Evolutionary conservation across 495 filamentous ascomycete species (phyloP), one percentile per base, ranked within the genome.

Genomic region (Neurospora sp.): DNA sequence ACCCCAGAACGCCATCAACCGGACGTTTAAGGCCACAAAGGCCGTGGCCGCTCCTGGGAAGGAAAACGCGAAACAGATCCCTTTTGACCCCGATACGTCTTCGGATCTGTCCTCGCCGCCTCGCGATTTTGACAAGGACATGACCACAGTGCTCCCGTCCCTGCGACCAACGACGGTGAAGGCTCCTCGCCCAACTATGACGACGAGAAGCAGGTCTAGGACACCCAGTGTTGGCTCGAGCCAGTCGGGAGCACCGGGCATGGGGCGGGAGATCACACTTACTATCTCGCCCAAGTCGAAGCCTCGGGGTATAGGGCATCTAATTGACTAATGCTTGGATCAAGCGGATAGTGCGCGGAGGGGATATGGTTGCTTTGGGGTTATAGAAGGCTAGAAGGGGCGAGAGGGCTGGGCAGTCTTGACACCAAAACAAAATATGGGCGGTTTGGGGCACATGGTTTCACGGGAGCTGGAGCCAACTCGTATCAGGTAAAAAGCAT

Each of bases 251-350:
- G 40, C 72, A 7, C 73, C 70, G 6, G 61, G 59, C 9, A 20
- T 72, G 40, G 40, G 40, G 1, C 37, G 27, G 68, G 22, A 45
- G 71, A 40, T 77, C 16, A 39, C 59, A 7, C 76, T 76, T n/a
- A 84, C 84, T 0, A 82, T 85, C 48, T 85, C 84, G 8, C 83
- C 84, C 3, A 77, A 71, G 20, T 84, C 83, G 14, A 82, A 83
- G 59, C 84, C 84, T 8, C 78, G 77, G 22, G 77, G 80, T 37
- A 82, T 85, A 76, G 78, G 75, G n/a, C 77, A 80, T 65, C 74
- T 85, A 22, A 83, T 85, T 65, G 81, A 85, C 74, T 85, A 73
- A 70, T 68, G 53, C 27, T 37, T 35, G 14, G 53, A 8, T 22
- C 20, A 65, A 65, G 18, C 8, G 3, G 53, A 9, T 9, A 35